These are phyloP conservation scores for Monosporascus sp. DNA, from an alignment of 2,329 filamentous ascomycete genomes.

Conservation along the genomic window DNA sequence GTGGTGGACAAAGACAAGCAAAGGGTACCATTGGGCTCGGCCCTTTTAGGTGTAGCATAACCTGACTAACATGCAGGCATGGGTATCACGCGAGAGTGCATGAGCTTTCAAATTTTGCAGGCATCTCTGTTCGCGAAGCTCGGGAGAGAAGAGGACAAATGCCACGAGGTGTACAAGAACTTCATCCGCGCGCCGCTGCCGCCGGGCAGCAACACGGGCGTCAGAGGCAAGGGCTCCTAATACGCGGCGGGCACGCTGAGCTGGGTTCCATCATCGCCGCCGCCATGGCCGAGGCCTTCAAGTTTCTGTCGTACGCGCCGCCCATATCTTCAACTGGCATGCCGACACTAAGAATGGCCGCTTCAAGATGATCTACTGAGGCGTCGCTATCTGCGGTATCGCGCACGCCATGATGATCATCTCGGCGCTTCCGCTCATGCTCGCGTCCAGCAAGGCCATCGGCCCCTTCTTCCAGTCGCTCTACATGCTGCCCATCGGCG, in stretches of 20 bases:
- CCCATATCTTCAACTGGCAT: constrained; percentile 37
- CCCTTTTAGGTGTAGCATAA: too few relatives aligned
- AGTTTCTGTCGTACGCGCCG: constrained; percentile 40
- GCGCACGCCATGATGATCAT: constrained; percentile 30
- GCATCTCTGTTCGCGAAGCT: too few relatives aligned
- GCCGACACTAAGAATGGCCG: constrained; percentile 37
- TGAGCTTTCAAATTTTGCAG: too few relatives aligned
- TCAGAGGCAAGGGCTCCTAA: constrained; percentile 20
- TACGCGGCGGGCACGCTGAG: constrained; percentile 43
- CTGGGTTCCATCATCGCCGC: constrained; percentile 39
- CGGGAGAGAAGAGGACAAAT: too few relatives aligned
- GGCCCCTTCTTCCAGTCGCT: constrained; percentile 57
- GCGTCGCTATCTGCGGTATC: constrained; percentile 26
- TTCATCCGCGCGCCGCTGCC: constrained; percentile 49
- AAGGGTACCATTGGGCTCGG: too few relatives aligned
- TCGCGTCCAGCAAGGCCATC: constrained; percentile 41
- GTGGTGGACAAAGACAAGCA: too few relatives aligned
- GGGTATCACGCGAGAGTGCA: too few relatives aligned
- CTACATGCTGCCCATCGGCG: constrained; percentile 51
- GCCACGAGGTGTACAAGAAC: constrained; percentile 39
- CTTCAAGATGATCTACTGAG: constrained; percentile 26
- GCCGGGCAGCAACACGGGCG: constrained; percentile 26
- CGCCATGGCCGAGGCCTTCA: constrained; percentile 39
- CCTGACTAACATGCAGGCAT: too few relatives aligned
- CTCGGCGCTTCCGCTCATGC: constrained; percentile 28